These are phyloP conservation scores for Auriscalpium vulgare DNA, from an alignment of 768 basidiomycete genomes.

Conservation along the genomic window DNA sequence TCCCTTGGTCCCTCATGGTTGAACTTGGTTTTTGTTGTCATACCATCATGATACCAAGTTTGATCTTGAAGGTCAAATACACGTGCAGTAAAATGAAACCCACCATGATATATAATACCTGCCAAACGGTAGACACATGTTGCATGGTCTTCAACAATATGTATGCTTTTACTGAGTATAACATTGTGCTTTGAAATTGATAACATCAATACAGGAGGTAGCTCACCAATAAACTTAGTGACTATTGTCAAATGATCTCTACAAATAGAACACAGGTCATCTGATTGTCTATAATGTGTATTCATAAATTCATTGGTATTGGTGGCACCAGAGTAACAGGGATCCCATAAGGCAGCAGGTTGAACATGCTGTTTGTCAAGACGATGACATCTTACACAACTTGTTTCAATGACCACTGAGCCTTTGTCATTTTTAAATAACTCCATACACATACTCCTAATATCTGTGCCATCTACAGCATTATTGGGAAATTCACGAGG, in stretches of 20 bases:
- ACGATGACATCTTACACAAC: too few species aligned
- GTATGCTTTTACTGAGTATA: too few species aligned
- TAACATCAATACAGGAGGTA: too few species aligned
- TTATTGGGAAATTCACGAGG: not conserved
- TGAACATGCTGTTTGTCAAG: not conserved
- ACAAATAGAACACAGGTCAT: too few species aligned
- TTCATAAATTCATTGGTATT: too few species aligned
- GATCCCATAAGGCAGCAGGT: too few species aligned
- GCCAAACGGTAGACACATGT: not conserved
- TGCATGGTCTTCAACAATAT: not conserved
- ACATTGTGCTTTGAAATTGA: too few species aligned
- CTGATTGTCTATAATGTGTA: too few species aligned
- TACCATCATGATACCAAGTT: conserved; percentile 23
- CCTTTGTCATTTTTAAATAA: not conserved
- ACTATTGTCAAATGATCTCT: too few species aligned
- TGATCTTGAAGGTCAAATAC: conserved; percentile 10
- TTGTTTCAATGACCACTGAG: not conserved
- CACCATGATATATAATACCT: conserved; percentile 19
- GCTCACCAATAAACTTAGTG: too few species aligned
- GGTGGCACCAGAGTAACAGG: too few species aligned
- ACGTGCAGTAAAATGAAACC: conserved; percentile 17
- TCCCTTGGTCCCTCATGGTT: not conserved
- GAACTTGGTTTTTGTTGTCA: not conserved
- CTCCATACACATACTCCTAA: not conserved
- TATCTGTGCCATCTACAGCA: not conserved